A percentile compares a stretch with the other conserved stretches of the same genome.
These are phyloP conservation scores for Sungouiella blattae DNA, from an alignment of 805 yeast genomes.

Conservation along the genomic window DNA sequence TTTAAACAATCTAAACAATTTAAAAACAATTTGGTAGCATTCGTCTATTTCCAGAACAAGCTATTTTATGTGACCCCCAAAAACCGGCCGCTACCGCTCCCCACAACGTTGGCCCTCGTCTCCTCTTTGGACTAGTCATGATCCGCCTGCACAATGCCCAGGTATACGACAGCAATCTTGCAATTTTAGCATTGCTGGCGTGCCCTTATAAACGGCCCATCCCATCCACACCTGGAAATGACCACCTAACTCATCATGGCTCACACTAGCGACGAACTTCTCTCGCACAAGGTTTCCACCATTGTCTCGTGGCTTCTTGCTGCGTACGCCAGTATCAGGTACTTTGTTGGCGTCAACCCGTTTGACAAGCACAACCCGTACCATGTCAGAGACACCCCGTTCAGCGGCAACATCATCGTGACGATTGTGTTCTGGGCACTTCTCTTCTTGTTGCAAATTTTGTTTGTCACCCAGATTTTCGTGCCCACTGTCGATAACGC, in stretches of 20 bases:
- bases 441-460: slow-evolving; percentile 49
- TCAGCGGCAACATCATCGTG: slow-evolving; percentile 53
- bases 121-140: too few relatives aligned
- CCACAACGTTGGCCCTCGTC: too few relatives aligned
- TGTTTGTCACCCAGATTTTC: slow-evolving; percentile 46
- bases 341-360: slow-evolving; percentile 54
- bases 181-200: background rate
- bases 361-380: slow-evolving; percentile 45
- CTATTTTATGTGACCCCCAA: too few relatives aligned
- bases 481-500: slow-evolving; percentile 24
- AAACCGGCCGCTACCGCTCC: too few relatives aligned
- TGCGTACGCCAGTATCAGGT: slow-evolving; percentile 51
- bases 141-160: background rate
- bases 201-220: background rate
- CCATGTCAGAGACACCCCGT: slow-evolving; percentile 64
- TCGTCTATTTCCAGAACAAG: too few relatives aligned
- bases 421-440: slow-evolving; percentile 57
- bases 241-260: background rate
- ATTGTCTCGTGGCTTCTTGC: slow-evolving; percentile 55
- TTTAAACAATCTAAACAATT: too few relatives aligned
- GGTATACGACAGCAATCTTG: background rate
- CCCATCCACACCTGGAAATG: background rate
- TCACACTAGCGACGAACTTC: slow-evolving; percentile 9
- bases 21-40: too few relatives aligned
- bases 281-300: slow-evolving; percentile 42